These are phyloP conservation scores for Leishmania arabica DNA, from an alignment of 208 protist genomes.

Conservation along the genomic window DNA sequence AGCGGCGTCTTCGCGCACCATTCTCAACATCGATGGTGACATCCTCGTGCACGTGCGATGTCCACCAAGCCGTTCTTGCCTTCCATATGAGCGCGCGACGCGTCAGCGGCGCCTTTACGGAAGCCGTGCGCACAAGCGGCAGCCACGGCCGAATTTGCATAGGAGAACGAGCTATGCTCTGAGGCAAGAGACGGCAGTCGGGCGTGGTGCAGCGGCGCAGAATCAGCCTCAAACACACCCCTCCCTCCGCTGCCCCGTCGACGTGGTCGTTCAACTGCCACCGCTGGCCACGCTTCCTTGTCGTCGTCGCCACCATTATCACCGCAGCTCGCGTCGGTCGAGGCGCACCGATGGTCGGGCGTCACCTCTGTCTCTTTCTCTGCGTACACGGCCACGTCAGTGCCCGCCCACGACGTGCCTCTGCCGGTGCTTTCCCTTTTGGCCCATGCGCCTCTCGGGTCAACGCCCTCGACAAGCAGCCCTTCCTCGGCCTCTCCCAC, in stretches of 20 bases:
- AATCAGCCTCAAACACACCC: background rate
- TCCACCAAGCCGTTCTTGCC: slow-evolving; percentile 13
- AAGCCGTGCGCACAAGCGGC: background rate
- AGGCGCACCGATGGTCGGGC: background rate
- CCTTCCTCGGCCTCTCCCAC: slow-evolving; percentile 23
- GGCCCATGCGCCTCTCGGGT: background rate
- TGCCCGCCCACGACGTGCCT: background rate
- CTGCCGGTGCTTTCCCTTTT: background rate
- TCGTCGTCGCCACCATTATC: background rate
- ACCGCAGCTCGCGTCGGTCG: background rate
- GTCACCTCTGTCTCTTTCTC: background rate
- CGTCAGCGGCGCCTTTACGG: background rate
- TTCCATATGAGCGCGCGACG: background rate
- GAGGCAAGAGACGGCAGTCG: background rate
- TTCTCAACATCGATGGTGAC: background rate
- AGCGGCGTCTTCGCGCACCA: background rate
- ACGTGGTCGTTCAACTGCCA: background rate
- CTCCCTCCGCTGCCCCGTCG: background rate
- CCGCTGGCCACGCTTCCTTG: background rate
- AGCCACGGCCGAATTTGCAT: background rate
- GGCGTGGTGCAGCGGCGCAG: background rate
- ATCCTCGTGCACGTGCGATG: slow-evolving; percentile 1
- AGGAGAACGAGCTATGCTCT: background rate
- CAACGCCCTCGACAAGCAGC: background rate
- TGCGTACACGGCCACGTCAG: background rate